A percentile compares a stretch with the other conserved stretches of the same genome.
These are phyloP conservation scores for Ophiostoma triangulosporum DNA, from an alignment of 2,329 filamentous ascomycete genomes.

Conservation along the genomic window DNA sequence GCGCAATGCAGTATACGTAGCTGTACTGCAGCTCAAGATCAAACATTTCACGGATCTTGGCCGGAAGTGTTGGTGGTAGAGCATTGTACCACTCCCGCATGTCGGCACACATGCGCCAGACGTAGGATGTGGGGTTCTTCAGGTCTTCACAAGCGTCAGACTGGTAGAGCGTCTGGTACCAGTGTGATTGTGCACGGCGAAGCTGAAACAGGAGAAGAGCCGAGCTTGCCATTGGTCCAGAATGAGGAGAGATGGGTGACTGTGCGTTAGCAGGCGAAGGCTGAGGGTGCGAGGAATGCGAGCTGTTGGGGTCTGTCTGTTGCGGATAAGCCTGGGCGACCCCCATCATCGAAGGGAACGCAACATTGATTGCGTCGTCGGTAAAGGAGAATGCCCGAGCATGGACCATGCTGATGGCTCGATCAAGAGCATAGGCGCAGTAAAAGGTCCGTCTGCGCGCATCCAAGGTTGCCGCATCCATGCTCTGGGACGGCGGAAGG, in stretches of 20 bases:
- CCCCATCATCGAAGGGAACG: conserved; percentile 45
- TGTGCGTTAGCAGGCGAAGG: conserved; percentile 26
- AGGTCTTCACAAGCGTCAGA: conserved; percentile 53
- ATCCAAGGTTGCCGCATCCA: conserved; percentile 58
- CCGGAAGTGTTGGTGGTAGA: conserved; percentile 52
- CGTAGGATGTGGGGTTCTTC: conserved; percentile 53
- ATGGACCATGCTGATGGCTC: conserved; percentile 78
- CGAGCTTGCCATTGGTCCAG: conserved; percentile 44
- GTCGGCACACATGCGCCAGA: conserved; percentile 62
- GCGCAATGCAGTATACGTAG: conserved; percentile 78
- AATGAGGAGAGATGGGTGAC: conserved; percentile 20
- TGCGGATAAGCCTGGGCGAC: conserved; percentile 1
- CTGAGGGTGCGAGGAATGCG: conserved; percentile 20
- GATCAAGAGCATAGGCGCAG: conserved; percentile 79
- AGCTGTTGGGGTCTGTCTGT: background rate
- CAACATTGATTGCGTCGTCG: conserved; percentile 73
- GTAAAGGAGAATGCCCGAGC: conserved; percentile 86
- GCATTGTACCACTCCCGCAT: conserved; percentile 72
- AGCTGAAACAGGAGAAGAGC: conserved; percentile 71
- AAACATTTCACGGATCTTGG: conserved; percentile 60
- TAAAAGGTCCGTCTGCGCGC: conserved; percentile 75
- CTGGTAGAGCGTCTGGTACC: conserved; percentile 82
- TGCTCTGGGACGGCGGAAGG: conserved; percentile 54
- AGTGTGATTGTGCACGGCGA: conserved; percentile 72
- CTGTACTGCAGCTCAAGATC: conserved; percentile 83